Conservation (phyloP, 176 grass and related monocot genomes). For the Secale cereale region DNA sequence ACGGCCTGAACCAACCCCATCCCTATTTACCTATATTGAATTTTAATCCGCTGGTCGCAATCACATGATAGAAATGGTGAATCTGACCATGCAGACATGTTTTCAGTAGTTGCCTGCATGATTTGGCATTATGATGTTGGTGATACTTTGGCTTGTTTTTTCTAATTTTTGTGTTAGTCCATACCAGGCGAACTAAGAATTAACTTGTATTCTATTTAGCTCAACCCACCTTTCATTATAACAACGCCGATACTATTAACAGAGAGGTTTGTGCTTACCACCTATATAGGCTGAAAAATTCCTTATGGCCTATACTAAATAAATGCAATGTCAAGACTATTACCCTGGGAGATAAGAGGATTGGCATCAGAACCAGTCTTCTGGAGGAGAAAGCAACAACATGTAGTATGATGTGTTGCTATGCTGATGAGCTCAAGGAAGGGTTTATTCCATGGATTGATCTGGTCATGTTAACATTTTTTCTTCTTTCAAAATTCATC, state of each 20-base stretch:
- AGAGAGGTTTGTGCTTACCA: background rate
- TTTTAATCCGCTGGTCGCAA: background rate
- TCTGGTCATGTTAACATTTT: conserved; percentile 42
- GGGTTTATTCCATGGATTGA: conserved; percentile 94
- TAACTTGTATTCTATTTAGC: background rate
- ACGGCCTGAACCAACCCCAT: background rate
- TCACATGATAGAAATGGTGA: background rate
- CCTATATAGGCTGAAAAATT: background rate
- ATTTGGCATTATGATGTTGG: background rate
- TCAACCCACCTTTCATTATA: conserved; percentile 7
- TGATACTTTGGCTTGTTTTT: background rate
- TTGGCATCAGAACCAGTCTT: conserved; percentile 70
- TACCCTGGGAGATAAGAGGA: conserved; percentile 77
- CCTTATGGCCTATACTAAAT: background rate
- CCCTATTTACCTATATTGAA: too few species aligned
- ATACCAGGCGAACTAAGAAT: background rate
- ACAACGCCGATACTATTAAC: background rate
- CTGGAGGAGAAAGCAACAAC: conserved; percentile 87
- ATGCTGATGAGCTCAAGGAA: conserved; percentile 89
- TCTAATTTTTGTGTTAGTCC: background rate
- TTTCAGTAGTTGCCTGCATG: conserved; percentile 13
- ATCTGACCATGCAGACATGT: background rate
- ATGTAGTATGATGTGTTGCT: conserved; percentile 86
- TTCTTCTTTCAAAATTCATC: background rate
- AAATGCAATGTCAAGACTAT: conserved; percentile 71